Evolutionary conservation across 768 basidiomycete species (phyloP).

Genomic region (Lentinula raphanica): DNA sequence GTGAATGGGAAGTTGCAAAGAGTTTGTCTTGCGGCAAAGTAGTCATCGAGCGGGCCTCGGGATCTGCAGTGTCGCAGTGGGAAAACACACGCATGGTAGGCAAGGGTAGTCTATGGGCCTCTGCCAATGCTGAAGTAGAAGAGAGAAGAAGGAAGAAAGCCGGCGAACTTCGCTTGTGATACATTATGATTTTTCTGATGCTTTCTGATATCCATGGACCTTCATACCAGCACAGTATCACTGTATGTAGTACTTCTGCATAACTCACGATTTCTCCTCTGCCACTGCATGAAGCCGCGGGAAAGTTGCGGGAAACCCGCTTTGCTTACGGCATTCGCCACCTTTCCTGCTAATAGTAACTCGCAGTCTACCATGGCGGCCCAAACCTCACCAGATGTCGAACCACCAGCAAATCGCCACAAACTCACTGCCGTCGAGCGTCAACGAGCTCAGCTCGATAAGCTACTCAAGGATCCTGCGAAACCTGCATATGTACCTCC

Average conservation of each 20-base stretch:
- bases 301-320: too few relatives aligned
- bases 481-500: conserved; percentile 77
- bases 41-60: background rate
- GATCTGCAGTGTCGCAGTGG: conserved; percentile 2
- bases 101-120: background rate
- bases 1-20: background rate
- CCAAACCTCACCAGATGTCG: background rate
- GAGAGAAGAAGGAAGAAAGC: background rate
- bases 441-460: conserved; percentile 68
- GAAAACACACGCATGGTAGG: background rate
- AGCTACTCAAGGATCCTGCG: conserved; percentile 82
- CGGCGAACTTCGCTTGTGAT: background rate
- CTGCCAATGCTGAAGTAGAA: background rate
- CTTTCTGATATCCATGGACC: background rate
- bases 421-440: conserved; percentile 49
- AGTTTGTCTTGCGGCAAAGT: background rate
- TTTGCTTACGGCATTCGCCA: background rate
- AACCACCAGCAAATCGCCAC: conserved; percentile 36
- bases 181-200: background rate
- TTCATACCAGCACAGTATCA: background rate
- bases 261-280: background rate
- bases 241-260: background rate
- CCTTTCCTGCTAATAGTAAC: background rate
- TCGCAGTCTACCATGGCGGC: background rate
- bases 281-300: too few relatives aligned